Evolutionary conservation across 108 stramenopile species (phyloP).

Genomic region (Licmophora abbreviata): DNA sequence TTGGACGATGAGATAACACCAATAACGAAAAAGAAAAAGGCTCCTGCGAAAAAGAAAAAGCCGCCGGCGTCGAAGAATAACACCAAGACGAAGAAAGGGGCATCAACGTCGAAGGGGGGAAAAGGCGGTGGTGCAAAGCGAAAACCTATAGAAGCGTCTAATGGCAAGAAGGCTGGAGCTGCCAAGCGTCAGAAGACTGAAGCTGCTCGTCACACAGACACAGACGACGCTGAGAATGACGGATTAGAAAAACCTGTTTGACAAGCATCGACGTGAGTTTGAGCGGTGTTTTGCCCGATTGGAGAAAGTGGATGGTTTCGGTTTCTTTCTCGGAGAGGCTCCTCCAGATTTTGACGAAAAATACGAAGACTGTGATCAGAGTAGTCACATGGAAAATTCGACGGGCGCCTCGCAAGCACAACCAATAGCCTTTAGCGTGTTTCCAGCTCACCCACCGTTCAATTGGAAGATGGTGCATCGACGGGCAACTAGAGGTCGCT

Average conservation of each 20-base stretch:
- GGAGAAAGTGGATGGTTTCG: constrained; percentile 66
- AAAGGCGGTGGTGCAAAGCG: neutral
- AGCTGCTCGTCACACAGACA: constrained; percentile 1
- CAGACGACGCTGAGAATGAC: neutral
- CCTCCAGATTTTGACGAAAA: constrained; percentile 59
- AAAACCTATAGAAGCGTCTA: too few species aligned
- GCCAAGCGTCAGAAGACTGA: constrained; percentile 5
- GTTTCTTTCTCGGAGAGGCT: constrained; percentile 50
- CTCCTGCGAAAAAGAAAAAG: neutral
- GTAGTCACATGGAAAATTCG: neutral
- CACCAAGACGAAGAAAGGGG: constrained; percentile 4
- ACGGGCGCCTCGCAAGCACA: neutral
- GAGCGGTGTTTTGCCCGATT: constrained; percentile 50
- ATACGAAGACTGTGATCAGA: constrained; percentile 18
- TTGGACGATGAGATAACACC: constrained; percentile 1
- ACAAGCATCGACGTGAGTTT: constrained; percentile 63
- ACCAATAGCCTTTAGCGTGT: constrained; percentile 9
- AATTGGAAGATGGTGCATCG: constrained; percentile 56
- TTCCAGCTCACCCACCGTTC: constrained; percentile 47
- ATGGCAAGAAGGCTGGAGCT: constrained; percentile 4
- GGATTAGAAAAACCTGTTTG: constrained; percentile 27
- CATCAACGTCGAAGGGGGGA: constrained; percentile 1
- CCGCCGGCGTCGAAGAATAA: neutral
- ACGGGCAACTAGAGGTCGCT: constrained; percentile 52
- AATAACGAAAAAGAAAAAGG: neutral